Evolutionary conservation across 75 land plant genomes (phyloP), one percentile per base, ranked within the genome.

Genomic region (Picea glauca): DNA sequence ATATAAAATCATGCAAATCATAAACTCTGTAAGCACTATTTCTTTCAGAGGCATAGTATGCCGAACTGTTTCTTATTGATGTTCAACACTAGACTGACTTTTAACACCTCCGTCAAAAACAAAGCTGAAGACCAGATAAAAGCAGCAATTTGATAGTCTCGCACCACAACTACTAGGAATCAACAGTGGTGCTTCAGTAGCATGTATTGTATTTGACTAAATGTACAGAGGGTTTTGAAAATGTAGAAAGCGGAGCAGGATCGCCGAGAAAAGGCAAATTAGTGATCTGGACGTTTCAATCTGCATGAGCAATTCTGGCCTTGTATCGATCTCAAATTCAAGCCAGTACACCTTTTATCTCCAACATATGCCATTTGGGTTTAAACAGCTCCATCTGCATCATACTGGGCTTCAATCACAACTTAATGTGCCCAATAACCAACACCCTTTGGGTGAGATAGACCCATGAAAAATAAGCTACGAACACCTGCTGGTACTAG

Each of bases 111-210:
- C 15, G 40, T 35, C 35, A 46, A 33, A 68, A 40, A 33, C 72
- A 68, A 68, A 68, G 40, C 30, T 68, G 72, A 68, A 68, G 72
- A 18, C 46, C 13, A 18, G 72, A 68, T 4, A 31, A 68, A n/a
- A 68, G 50, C 13, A 18, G 72, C 50, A 40, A 46, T 35, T 35
- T 35, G 20, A 46, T 40, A 18, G n/a, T 35, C 72, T 68, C 5
- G 46, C 46, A 5, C 46, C 46, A 43, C 46, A 43, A 43, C 5
- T 5, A 5, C 5, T 43, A 5, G 5, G 46, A 43, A 43, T 5
- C 5, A 43, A 43, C 5, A 43, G 46, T 43, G 5, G 5, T 43
- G 38, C 5, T 5, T 43, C 5, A 43, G 46, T 43, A 5, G 46
- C 5, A 5, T 43, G 46, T 43, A 43, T 43, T 43, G 46, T 43